Base-by-base conservation (phyloP, 2,329 filamentous ascomycete genomes). In the Ophiostoma sp. region DNA sequence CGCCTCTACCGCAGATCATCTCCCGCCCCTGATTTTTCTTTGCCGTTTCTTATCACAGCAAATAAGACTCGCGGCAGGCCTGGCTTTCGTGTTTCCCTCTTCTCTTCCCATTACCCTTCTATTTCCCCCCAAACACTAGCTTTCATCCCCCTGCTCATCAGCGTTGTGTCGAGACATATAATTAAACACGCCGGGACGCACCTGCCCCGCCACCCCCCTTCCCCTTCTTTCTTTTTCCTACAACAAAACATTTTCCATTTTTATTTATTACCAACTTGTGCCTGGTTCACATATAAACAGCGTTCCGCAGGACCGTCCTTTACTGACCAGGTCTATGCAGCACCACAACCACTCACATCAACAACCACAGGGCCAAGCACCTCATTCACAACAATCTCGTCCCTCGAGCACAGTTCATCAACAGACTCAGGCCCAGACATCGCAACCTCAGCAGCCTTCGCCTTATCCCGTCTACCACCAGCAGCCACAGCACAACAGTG, bases 401-500 rank as follows among this genome's bases (percentile, higher is more conserved):
- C 73, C 73, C 19, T 22, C 73, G 7, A 74, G 91, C 84, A 88
- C 91, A 79, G 90, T 93, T 79, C 90, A 93, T 78, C 91, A 92
- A 81, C 91, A 93, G 78, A 90, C 86, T 72, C 82, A 84, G 70
- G 55, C 36, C 6, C 71, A 63, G 8, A 42, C 71, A 3, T 22
- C 64, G 6, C 88, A 88, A 75, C 83, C 85, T 72, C 87, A 90
- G 76, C 90, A 92, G 77, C 87, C 89, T 68, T 87, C 88, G 77
- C 87, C 89, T 75, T 94, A 94, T 84, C 87, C 89, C 78, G 85
- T 88, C 78, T 96, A 96, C 83, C 89, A 91, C 76, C 87, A 90
- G 76, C 85, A 90, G 73, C 86, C 87, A 76, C 90, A 91, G 80
- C 86, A 88, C 31, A 84, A 87, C 73, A 88, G 85, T 79, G 87